Percentiles rank a stretch among this genome's conserved stretches.
Evolutionary conservation across 2,329 filamentous ascomycete species (phyloP).

Genomic region (Fusarium verrucosum): DNA sequence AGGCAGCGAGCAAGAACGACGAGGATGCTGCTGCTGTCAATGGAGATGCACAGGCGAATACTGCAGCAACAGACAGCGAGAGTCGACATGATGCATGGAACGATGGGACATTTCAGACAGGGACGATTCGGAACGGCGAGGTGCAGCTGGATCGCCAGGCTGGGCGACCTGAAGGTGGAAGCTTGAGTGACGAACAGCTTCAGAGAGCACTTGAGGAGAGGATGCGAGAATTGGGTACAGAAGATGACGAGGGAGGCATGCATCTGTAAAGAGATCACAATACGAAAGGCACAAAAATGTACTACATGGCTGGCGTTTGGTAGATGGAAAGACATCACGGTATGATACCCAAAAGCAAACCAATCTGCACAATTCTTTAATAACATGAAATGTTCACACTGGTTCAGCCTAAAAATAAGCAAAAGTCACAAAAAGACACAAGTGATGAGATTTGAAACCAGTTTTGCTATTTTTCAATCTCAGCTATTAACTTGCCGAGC

Average conservation of each 20-base stretch:
- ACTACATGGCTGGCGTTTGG: constrained; percentile 43
- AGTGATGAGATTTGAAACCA: constrained; percentile 14
- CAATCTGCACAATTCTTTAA: not conserved
- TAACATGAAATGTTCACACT: not conserved
- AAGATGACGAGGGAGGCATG: constrained; percentile 65
- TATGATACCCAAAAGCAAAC: constrained; percentile 37
- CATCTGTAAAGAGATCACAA: constrained; percentile 59
- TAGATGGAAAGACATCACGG: constrained; percentile 24
- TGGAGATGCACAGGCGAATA: constrained; percentile 21
- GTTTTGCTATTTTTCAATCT: constrained; percentile 39
- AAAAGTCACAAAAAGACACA: not conserved
- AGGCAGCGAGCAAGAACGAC: constrained; percentile 49
- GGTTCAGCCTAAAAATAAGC: not conserved
- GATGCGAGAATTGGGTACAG: constrained; percentile 56
- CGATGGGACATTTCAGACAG: constrained; percentile 71
- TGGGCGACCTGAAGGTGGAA: constrained; percentile 52
- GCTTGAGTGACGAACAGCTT: constrained; percentile 68
- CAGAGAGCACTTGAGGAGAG: constrained; percentile 64
- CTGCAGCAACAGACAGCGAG: constrained; percentile 10
- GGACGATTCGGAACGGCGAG: constrained; percentile 62
- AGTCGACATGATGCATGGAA: constrained; percentile 60
- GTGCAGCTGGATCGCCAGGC: constrained; percentile 54
- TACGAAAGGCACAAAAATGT: not conserved
- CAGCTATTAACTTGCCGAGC: constrained; percentile 31
- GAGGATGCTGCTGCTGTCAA: constrained; percentile 35